Evolutionary conservation across 768 basidiomycete species (phyloP), one percentile per base, ranked within the genome.

Genomic region (Russula virescens): DNA sequence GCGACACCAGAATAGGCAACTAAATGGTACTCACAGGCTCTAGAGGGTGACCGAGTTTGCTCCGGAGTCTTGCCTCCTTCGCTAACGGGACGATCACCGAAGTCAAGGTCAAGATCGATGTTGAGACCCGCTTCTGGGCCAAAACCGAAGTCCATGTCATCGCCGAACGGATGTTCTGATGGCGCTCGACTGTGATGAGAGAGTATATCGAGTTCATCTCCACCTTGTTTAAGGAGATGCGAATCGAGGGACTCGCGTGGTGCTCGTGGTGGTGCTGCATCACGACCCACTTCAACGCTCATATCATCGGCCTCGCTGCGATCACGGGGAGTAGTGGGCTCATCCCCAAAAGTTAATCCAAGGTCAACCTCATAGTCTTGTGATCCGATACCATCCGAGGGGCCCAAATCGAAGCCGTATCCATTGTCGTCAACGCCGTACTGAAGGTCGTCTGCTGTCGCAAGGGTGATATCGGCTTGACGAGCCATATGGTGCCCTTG

Each of bases 391-490:
- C 90, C 92, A 66, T 88, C 89, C 0, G 83, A 82, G 18, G 87
- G 87, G 3, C 87, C 89, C 50, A 91, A 80, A 68, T 89, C 90
- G 63, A 90, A 90, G n/a, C 84, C 84, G 67, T 86, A 87, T 46
- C 74, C 75, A 9, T 72, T 71, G 63, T 79, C 80, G 58, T 85
- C 83, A 35, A 84, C 71, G 71, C 85, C 88, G 66, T 86, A 81
- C 53, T 83, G 79, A 65, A 88, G 83, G 70, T 91, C 87, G 61
- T 91, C 86, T 1, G 84, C 83, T 42, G 84, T 85, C 50, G 86
- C 83, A 43, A 96, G 88, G 0, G 93, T 96, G 69, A 96, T 94
- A 67, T 96, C 94, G 11, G 90, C 90, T 57, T 87, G 79, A 61
- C 88, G 83, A 14, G 91, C 93, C 67, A 92, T 87, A 66, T 92